A percentile compares a stretch with the other conserved stretches of the same genome.
Conservation (phyloP, 495 filamentous ascomycete genomes). For the Xylaria longipes region DNA sequence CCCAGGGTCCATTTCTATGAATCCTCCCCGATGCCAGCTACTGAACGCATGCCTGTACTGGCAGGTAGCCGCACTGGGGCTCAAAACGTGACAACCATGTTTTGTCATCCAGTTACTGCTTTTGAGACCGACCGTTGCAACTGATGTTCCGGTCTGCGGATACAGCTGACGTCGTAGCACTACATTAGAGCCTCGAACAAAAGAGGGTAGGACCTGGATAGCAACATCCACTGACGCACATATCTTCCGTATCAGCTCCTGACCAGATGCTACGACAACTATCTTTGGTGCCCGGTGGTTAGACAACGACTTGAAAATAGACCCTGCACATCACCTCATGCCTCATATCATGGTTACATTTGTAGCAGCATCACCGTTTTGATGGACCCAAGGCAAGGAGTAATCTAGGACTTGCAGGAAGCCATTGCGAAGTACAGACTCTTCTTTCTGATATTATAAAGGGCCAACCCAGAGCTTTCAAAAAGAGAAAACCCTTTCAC, state of each 20-base stretch:
- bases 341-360: slow-evolving; percentile 23
- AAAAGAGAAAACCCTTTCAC: background rate
- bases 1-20: slow-evolving; percentile 17
- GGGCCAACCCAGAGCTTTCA: background rate
- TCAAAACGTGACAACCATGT: slow-evolving; percentile 19
- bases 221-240: slow-evolving; percentile 24
- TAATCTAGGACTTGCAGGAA: slow-evolving; percentile 25
- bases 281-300: slow-evolving; percentile 11
- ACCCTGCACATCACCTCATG: slow-evolving; percentile 14
- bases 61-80: slow-evolving; percentile 24
- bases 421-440: background rate
- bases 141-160: slow-evolving; percentile 22
- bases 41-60: slow-evolving; percentile 18
- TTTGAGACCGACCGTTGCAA: slow-evolving; percentile 16
- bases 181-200: slow-evolving; percentile 24
- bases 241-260: slow-evolving; percentile 21
- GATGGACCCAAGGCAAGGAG: slow-evolving; percentile 10
- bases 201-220: slow-evolving; percentile 27
- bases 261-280: slow-evolving; percentile 21
- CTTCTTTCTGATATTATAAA: slow-evolving; percentile 15
- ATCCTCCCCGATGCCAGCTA: slow-evolving; percentile 24
- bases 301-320: slow-evolving; percentile 1
- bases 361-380: slow-evolving; percentile 8
- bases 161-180: slow-evolving; percentile 30
- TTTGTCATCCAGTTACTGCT: slow-evolving; percentile 23